phyloP scores from a whole-genome alignment of 2,329 filamentous ascomycete genomes.

The Shiraia bambusicola region DNA sequence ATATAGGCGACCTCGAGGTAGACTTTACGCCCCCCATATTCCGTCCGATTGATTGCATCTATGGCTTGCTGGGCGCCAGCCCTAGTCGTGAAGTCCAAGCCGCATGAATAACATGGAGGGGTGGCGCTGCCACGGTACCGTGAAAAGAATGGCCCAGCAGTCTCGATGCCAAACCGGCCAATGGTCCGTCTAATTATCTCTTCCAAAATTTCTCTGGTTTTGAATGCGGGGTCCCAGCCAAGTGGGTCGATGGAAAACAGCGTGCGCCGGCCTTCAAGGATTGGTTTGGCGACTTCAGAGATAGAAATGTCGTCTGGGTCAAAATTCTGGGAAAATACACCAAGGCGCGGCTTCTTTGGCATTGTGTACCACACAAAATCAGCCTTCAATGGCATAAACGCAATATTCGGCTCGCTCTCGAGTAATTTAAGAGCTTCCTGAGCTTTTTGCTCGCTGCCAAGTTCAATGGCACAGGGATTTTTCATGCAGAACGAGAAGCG shows the following conservation, averaged over 20 bases:
- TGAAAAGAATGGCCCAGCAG: constrained; percentile 12
- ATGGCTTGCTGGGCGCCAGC: constrained; percentile 22
- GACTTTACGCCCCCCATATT: constrained; percentile 16
- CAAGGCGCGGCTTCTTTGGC: neutral
- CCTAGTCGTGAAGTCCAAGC: constrained; percentile 27
- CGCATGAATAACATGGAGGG: constrained; percentile 18
- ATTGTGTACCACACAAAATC: constrained; percentile 20
- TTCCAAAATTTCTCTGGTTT: constrained; percentile 1
- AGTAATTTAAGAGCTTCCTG: constrained; percentile 12
- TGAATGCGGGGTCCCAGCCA: constrained; percentile 15
- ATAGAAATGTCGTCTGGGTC: constrained; percentile 10
- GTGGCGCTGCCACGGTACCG: constrained; percentile 6
- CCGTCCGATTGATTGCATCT: constrained; percentile 11
- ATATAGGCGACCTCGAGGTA: constrained; percentile 5
- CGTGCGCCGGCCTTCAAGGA: constrained; percentile 25
- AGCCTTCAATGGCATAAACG: constrained; percentile 4
- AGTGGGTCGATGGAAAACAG: constrained; percentile 18
- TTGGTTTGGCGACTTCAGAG: constrained; percentile 11
- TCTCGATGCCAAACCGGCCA: constrained; percentile 20
- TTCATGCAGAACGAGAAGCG: constrained; percentile 25
- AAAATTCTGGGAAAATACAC: constrained; percentile 3
- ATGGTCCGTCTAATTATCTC: constrained; percentile 13
- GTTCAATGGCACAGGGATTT: too few species aligned
- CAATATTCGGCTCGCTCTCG: constrained; percentile 1
- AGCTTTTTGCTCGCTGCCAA: constrained; percentile 19